Evolutionary conservation across 352 stramenopile genomes (phyloP).

Genomic region (Phytopythium oedochilum): DNA sequence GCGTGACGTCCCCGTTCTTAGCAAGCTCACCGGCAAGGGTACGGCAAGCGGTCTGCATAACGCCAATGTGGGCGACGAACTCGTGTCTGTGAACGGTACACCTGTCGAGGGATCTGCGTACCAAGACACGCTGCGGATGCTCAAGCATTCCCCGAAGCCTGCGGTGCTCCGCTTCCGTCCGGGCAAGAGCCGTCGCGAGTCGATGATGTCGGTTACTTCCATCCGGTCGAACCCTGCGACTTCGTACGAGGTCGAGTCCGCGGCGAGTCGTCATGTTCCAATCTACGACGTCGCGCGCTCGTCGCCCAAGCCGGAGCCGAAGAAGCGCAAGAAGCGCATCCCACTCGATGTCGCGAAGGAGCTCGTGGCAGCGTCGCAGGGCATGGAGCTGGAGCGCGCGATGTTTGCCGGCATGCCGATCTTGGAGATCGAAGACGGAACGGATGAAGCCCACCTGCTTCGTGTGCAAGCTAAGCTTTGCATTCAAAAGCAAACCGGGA

Average conservation of each 20-base stretch:
- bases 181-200: conserved; percentile 45
- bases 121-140: conserved; percentile 80
- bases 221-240: conserved; percentile 54
- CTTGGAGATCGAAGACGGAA: conserved; percentile 67
- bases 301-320: conserved; percentile 21
- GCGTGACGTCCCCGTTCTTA: conserved; percentile 74
- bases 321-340: conserved; percentile 79
- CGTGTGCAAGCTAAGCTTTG: conserved; percentile 80
- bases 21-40: conserved; percentile 79
- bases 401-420: conserved; percentile 77
- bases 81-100: conserved; percentile 84
- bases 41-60: conserved; percentile 81
- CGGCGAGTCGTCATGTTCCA: conserved; percentile 43
- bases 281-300: conserved; percentile 34
- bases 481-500: conserved; percentile 54
- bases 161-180: conserved; percentile 77
- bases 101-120: conserved; percentile 75
- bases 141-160: conserved; percentile 85
- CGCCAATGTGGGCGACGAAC: conserved; percentile 72
- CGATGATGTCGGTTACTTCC: conserved; percentile 53
- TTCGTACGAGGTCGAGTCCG: conserved; percentile 29
- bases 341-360: conserved; percentile 75
- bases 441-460: conserved; percentile 72
- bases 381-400: conserved; percentile 54
- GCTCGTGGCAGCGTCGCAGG: conserved; percentile 72